Evolutionary conservation across 805 yeast species (phyloP), one percentile per base, ranked within the genome.

Genomic region (Zygotorulaspora chibaensis): DNA sequence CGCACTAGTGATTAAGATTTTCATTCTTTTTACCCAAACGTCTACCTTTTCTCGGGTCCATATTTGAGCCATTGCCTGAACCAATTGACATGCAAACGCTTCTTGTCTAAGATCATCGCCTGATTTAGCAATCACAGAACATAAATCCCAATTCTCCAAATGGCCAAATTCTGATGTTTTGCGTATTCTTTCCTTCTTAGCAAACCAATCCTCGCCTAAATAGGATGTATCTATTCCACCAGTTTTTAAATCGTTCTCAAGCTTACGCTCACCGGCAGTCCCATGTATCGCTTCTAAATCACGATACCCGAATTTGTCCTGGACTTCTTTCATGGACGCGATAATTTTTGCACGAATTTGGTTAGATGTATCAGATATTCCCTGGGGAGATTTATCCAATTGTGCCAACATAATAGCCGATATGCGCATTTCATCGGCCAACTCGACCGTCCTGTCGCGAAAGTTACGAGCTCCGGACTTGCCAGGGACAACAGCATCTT

Each of bases 61-160:
- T 36, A 88, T 80, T 41, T 80, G 80, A 1, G 95, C 81, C 68
- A 91, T 87, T 18, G 95, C 84, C 50, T 85, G 84, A 42, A 93
- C 91, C 36, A 93, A 65, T 63, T 93, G 99, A 52, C 96, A 89
- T 0, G 99, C 99, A 72, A 93, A 89, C 0, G 99, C 96, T 65
- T 93, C 99, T 63, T 93, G 99, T 18, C 96, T 85, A 42, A 93
- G 66, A 67, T 93, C 99, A 58, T 86, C 91, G 29, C 99, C 99
- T 26, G 96, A 91, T 61, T 93, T 93, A 10, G 95, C 96, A 61
- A 93, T 93, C 2, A 91, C 96, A 0, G 97, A 90, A 54, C 91
- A 88, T 33, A 93, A 65, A 51, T 93, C 97, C 99, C 99, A 93
- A 62, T 88, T 86, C 20, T 84, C 86, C 27, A 85, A 65, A 60